Base-by-base conservation (phyloP, 345 rosid species). In the Gossypium australe region DNA sequence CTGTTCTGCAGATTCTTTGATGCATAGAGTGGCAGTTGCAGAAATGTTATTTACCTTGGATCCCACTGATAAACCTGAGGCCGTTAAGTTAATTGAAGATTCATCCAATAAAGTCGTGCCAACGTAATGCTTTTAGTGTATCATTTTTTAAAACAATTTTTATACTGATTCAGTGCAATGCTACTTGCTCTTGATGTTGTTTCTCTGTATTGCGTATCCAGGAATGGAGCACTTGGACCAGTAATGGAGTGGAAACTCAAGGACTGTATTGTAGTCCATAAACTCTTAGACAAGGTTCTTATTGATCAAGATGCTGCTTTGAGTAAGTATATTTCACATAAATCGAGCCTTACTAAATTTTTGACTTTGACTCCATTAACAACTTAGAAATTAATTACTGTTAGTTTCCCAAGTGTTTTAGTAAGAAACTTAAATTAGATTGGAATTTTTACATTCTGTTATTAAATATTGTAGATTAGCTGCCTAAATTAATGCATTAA, bases 211-310 rank as follows among this genome's bases (percentile, higher is more conserved):
- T 38, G 6, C 77, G 45, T 65, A 13, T 70, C 78, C 60, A 94
- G 98, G 81, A 76, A 81, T 72, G 93, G 91, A 72, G 90, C 90
- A 43, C 79, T 82, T 64, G 97, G 93, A 78, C 79, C 84, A 45
- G 84, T 89, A 73, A 76, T 5, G 72, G 89, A 78, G 74, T 94
- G 98, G 98, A 92, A 88, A 79, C 95, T 92, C 59, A 87, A 82
- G 74, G 98, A 94, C 81, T 88, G 95, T 79, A 85, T 89, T 81
- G 82, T 85, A 49, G 89, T 92, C 72, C 97, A 92, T 86, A 87
- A 86, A 73, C 88, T 90, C 71, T 80, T 94, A 16, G 84, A 75
- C 49, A 74, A 82, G 45, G 85, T 83, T 78, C 75, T 91, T 73
- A 22, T 38, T 27, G 94, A 92, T 56, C 79, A 84, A 48, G 95